phyloP scores from a whole-genome alignment of 306 rosid species.

The Quercus dentata region DNA sequence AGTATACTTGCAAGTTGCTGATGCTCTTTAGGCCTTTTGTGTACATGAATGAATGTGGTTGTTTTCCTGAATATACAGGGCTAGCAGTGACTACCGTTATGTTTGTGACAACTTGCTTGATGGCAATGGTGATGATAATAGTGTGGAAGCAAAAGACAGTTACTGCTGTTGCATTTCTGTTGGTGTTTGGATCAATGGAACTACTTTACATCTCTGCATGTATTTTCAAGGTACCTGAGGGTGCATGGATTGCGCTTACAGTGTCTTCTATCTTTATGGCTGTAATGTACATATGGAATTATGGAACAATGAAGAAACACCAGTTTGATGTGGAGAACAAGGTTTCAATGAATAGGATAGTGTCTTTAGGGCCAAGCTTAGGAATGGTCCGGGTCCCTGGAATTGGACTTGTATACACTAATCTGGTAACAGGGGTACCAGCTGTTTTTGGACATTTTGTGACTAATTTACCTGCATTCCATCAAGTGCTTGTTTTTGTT shows the following conservation, averaged over 20 bases:
- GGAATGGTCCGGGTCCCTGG: conserved; percentile 71
- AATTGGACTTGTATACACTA: conserved; percentile 54
- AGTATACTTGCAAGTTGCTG: not conserved
- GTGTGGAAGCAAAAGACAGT: conserved; percentile 60
- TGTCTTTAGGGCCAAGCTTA: conserved; percentile 51
- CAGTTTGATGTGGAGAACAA: conserved; percentile 66
- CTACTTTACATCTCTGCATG: conserved; percentile 62
- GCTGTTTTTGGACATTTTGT: conserved; percentile 61
- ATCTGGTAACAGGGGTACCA: conserved; percentile 51
- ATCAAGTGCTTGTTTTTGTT: conserved; percentile 59
- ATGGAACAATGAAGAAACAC: conserved; percentile 65
- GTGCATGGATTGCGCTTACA: conserved; percentile 63
- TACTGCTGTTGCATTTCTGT: conserved; percentile 40
- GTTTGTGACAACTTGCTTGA: conserved; percentile 77
- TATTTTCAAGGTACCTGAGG: conserved; percentile 51
- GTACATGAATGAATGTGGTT: conserved; percentile 11
- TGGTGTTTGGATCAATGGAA: conserved; percentile 60
- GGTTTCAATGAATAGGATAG: conserved; percentile 50
- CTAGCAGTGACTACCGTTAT: conserved; percentile 57
- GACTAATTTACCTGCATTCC: conserved; percentile 72
- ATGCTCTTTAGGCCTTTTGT: not conserved
- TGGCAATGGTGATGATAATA: conserved; percentile 58
- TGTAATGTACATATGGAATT: conserved; percentile 65
- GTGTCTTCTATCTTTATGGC: conserved; percentile 40
- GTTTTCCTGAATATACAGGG: conserved; percentile 45